Evolutionary conservation across 371 early-diverging fungal species (phyloP), one percentile per base, ranked within the genome.

Genomic region (Lichtheimia hyalospora): DNA sequence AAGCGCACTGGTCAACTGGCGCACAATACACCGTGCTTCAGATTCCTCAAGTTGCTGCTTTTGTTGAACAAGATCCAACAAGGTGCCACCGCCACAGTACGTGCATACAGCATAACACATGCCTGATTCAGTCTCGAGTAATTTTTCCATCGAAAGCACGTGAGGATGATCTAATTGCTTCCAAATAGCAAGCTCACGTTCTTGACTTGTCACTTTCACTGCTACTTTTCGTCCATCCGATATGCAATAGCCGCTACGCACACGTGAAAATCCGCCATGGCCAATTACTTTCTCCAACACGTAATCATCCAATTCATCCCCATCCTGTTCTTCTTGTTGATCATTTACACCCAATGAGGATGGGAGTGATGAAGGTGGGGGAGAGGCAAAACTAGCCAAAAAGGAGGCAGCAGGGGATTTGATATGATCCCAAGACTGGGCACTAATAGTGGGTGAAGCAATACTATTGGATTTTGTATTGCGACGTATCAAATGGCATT

Each of bases 1-100:
- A 1, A 98, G 65, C 3, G 92, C 94, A 12, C 80, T 68, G 7
- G 84, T 75, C 0, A 96, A 58, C 64, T 95, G 92, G 60, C 94
- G 91, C 20, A 88, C 68, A 5, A 44, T 39, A 3, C 79, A 60
- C 0, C 85, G 85, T 23, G 75, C 61, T 28, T 63, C 61, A 63
- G 89, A 85, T 0, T 68, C 42, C 16, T 87, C 43, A 62, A 50
- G 21, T 49, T 53, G 16, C n/a, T 42, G 3, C 16, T 59, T 46
- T 43, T 42, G 48, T 43, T 58, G 41, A 21, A 73, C 42, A 27
- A 66, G 64, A 14, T 77, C 74, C 8, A 88, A 60, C 48, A 91
- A 42, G 15, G 61, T 61, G 6, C 92, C 92, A 1, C 81, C 78
- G 1, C 76, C 52, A 39, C 88, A 89, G 23, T 85, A 82, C 55